Percentiles rank a stretch among this genome's conserved stretches.
Conservation (phyloP, 2,329 filamentous ascomycete species). For the Trichophyton schoenleinii region DNA sequence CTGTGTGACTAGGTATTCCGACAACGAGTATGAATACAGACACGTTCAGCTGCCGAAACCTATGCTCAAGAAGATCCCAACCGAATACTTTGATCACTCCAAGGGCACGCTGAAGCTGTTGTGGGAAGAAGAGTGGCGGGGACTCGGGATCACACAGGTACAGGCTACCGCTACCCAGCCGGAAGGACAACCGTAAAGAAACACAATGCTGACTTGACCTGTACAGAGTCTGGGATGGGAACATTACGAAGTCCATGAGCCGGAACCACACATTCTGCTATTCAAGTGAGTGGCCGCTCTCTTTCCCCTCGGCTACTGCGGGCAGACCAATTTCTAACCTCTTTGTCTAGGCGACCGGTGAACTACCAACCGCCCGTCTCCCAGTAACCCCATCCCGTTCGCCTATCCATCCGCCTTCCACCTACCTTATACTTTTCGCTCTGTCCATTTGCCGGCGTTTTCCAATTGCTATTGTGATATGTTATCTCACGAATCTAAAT, state of each 20-base stretch:
- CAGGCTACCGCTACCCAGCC: background rate
- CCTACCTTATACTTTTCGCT: background rate
- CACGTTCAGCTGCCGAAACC: constrained; percentile 95
- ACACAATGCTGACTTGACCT: background rate
- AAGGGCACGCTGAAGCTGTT: constrained; percentile 91
- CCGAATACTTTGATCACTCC: constrained; percentile 78
- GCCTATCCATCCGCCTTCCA: background rate
- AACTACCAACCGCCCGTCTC: constrained; percentile 61
- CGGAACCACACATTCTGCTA: constrained; percentile 92
- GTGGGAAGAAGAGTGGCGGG: constrained; percentile 98
- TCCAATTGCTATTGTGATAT: background rate
- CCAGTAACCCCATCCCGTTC: background rate
- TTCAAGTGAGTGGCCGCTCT: constrained; percentile 55
- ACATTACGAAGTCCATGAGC: constrained; percentile 98
- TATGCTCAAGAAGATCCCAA: constrained; percentile 94
- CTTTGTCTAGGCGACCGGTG: constrained; percentile 54
- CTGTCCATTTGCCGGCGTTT: constrained; percentile 10
- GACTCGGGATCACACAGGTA: constrained; percentile 93
- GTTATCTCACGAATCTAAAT: constrained; percentile 1
- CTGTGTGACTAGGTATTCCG: constrained; percentile 60
- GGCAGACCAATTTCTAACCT: constrained; percentile 11
- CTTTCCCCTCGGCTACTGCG: constrained; percentile 8
- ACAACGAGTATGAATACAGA: constrained; percentile 87
- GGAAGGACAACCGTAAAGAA: background rate
- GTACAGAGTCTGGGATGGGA: constrained; percentile 93